Base-by-base conservation (phyloP, 345 rosid species). In the Stellera chamaejasme region DNA sequence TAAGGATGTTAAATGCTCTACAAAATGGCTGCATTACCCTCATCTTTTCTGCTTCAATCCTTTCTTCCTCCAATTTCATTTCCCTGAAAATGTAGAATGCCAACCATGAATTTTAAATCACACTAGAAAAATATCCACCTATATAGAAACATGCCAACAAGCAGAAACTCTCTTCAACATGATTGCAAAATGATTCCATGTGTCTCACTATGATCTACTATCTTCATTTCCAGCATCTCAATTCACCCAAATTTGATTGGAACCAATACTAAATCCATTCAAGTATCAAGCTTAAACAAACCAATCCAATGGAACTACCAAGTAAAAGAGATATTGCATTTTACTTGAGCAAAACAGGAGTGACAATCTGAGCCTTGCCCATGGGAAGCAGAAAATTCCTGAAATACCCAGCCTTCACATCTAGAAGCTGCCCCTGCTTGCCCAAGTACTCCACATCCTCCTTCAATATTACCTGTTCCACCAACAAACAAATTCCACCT, bases 41-140 rank as follows among this genome's bases (percentile, higher is more conserved):
- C 66, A 61, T 69, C 74, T 88, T 92, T 66, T 92, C 98, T 47
- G 97, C 97, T 71, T 84, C 91, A 42, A 92, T 92, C 63, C 97
- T 70, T 66, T 88, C 97, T 12, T 88, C 83, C 78, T 88, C 91
- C 64, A 88, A 60, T 65, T 65, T 74, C 89, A 88, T 77, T 74
- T 92, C 97, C 81, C 96, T 88, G 57, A 9, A 49, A 26, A 59
- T 10, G 11, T 4, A 54, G 55, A 56, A 46, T 48, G 36, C 14
- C 8, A 9, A 56, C 25, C 13, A 57, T 45, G 43, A 27, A n/a
- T 9, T 49, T 39, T 27, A 9, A 19, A 27, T 19, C 13, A 36
- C 10, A 12, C 39, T 42, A 27, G 32, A 41, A 2, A 12, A 12
- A 25, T 13, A 0, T 13, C 27, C 6, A 56, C 13, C 11, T 7